Evolutionary conservation across 805 yeast genomes (phyloP).

Genomic region (Hanseniaspora meyeri): DNA sequence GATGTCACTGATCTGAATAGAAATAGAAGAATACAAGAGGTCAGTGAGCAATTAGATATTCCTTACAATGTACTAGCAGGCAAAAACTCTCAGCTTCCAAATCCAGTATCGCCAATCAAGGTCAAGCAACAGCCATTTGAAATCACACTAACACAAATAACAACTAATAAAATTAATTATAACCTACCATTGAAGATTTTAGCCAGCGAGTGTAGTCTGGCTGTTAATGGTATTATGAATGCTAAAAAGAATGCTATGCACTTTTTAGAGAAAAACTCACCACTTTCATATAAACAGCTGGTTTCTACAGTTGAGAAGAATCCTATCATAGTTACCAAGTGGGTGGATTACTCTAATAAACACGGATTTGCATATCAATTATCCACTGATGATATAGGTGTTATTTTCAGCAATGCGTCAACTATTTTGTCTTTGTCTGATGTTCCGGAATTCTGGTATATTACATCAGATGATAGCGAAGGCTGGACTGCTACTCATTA

Average conservation of each 20-base stretch:
- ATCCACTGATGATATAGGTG: slow-evolving; percentile 82
- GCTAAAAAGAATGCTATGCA: slow-evolving; percentile 24
- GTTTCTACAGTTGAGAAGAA: slow-evolving; percentile 23
- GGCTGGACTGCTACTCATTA: slow-evolving; percentile 47
- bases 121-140: slow-evolving; percentile 14
- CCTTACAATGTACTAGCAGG: background rate
- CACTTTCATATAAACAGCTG: background rate
- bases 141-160: slow-evolving; percentile 17
- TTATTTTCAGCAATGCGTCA: slow-evolving; percentile 71
- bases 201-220: slow-evolving; percentile 36
- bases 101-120: slow-evolving; percentile 12
- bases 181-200: slow-evolving; percentile 30
- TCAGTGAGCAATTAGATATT: slow-evolving; percentile 25
- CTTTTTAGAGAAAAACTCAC: slow-evolving; percentile 4
- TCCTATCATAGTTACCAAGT: slow-evolving; percentile 72
- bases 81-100: slow-evolving; percentile 7
- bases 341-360: slow-evolving; percentile 96
- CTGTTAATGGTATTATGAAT: slow-evolving; percentile 34
- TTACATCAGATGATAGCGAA: slow-evolving; percentile 35
- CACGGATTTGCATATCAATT: slow-evolving; percentile 92
- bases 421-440: slow-evolving; percentile 63
- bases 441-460: slow-evolving; percentile 53
- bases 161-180: slow-evolving; percentile 29
- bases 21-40: slow-evolving; percentile 27
- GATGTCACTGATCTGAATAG: slow-evolving; percentile 17